Conservation (phyloP, 495 filamentous ascomycete species). For the Xylaria longipes region DNA sequence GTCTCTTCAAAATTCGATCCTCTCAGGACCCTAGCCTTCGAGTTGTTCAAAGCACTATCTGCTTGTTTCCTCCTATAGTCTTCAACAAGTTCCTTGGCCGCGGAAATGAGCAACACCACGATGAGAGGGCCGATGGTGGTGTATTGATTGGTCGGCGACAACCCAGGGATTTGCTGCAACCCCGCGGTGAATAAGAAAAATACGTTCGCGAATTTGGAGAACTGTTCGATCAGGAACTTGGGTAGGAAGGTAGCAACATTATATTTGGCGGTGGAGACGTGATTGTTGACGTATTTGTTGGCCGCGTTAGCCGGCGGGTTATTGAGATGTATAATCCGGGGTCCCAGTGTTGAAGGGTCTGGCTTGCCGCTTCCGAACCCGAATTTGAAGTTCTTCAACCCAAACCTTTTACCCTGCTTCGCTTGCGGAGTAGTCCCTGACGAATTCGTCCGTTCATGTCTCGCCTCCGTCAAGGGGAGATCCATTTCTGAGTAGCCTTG, state of each 20-base stretch:
- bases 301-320: slow-evolving; percentile 90
- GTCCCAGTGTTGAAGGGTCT: slow-evolving; percentile 89
- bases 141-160: slow-evolving; percentile 92
- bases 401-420: slow-evolving; percentile 65
- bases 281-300: slow-evolving; percentile 93
- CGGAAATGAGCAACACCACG: slow-evolving; percentile 90
- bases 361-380: slow-evolving; percentile 86
- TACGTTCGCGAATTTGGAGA: slow-evolving; percentile 98
- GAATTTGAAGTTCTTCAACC: slow-evolving; percentile 84
- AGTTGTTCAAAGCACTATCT: slow-evolving; percentile 87
- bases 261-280: slow-evolving; percentile 98
- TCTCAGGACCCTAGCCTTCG: slow-evolving; percentile 81
- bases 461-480: slow-evolving; percentile 85
- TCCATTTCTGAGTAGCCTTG: slow-evolving; percentile 98
- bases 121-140: slow-evolving; percentile 94
- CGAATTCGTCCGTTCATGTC: slow-evolving; percentile 46
- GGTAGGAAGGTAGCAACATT: slow-evolving; percentile 94
- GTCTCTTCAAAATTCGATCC: slow-evolving; percentile 86
- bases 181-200: slow-evolving; percentile 99
- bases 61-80: slow-evolving; percentile 90
- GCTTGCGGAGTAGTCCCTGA: slow-evolving; percentile 37
- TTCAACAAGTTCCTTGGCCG: slow-evolving; percentile 92
- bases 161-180: slow-evolving; percentile 92
- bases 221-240: slow-evolving; percentile 98
- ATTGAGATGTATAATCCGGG: slow-evolving; percentile 94